These are phyloP conservation scores for Pseudopediastrum boryanum DNA, from an alignment of 139 green algal genomes.

Conservation along the genomic window DNA sequence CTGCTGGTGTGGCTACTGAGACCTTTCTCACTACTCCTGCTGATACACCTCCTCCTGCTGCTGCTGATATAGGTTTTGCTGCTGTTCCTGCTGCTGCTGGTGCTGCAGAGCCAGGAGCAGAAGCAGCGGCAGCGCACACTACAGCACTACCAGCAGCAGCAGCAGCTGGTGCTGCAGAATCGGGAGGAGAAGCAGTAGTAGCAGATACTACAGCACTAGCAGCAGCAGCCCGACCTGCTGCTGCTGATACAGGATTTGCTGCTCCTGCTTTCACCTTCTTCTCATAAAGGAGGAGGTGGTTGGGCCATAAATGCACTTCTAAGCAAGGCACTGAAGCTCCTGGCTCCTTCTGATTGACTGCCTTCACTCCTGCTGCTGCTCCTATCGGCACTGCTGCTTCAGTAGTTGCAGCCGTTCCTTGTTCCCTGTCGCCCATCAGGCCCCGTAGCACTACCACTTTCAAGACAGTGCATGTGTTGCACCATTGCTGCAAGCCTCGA, in stretches of 20 bases:
- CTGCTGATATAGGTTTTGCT: not conserved
- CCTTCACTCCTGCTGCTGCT: too few relatives aligned
- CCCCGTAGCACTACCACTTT: too few relatives aligned
- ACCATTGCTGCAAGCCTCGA: too few relatives aligned
- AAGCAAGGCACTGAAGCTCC: too few relatives aligned
- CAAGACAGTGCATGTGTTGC: too few relatives aligned
- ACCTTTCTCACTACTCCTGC: not conserved
- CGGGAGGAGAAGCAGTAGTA: not conserved
- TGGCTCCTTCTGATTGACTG: too few relatives aligned
- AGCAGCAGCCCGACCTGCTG: not conserved
- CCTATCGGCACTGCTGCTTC: too few relatives aligned
- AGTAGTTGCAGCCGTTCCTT: too few relatives aligned
- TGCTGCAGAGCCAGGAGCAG: not conserved
- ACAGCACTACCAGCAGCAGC: not conserved
- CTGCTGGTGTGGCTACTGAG: slow-evolving; percentile 1
- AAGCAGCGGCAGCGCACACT: not conserved
- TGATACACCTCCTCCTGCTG: slow-evolving; percentile 3
- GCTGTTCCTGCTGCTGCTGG: not conserved
- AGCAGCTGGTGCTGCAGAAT: not conserved
- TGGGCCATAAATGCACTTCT: too few relatives aligned
- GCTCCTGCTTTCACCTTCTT: too few relatives aligned
- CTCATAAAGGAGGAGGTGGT: too few relatives aligned
- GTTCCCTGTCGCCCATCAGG: too few relatives aligned
- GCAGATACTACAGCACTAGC: not conserved
- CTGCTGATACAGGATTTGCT: not conserved